Evolutionary conservation across 2,329 filamentous ascomycete genomes (phyloP).

Genomic region (Xylariaceae sp.): DNA sequence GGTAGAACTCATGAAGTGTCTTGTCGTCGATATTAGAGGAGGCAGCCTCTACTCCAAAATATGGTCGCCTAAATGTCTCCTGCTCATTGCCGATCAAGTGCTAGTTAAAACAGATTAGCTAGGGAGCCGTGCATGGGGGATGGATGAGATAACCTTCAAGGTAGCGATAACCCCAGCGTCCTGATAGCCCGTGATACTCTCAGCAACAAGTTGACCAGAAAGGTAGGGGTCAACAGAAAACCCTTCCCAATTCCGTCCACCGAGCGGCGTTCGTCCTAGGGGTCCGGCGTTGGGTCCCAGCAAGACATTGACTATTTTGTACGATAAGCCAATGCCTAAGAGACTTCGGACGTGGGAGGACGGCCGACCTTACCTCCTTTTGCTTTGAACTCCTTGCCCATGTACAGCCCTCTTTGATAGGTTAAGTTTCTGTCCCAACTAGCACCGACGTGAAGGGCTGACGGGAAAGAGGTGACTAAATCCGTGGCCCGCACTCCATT

Average conservation of each 20-base stretch:
- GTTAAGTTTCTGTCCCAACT: conserved; percentile 63
- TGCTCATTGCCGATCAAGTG: conserved; percentile 69
- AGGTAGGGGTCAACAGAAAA: conserved; percentile 72
- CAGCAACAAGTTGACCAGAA: conserved; percentile 72
- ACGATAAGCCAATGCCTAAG: conserved; percentile 12
- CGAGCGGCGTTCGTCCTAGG: conserved; percentile 69
- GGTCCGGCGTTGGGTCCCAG: conserved; percentile 74
- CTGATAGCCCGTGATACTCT: conserved; percentile 78
- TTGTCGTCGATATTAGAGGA: conserved; percentile 70
- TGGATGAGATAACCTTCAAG: conserved; percentile 56
- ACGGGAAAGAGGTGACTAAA: conserved; percentile 56
- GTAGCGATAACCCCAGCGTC: conserved; percentile 80
- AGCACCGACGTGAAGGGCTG: conserved; percentile 55
- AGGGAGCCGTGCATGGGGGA: neutral
- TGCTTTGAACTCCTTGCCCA: conserved; percentile 63
- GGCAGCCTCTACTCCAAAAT: conserved; percentile 57
- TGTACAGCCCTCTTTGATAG: conserved; percentile 56
- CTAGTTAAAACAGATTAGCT: conserved; percentile 44
- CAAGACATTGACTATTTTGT: conserved; percentile 57
- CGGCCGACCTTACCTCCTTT: conserved; percentile 50
- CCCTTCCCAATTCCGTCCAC: conserved; percentile 74
- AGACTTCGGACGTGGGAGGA: neutral
- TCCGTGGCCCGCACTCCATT: conserved; percentile 58
- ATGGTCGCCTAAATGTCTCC: conserved; percentile 56
- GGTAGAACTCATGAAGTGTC: conserved; percentile 69